A percentile compares a stretch with the other conserved stretches of the same genome.
phyloP scores from a whole-genome alignment of 1,284 basidiomycete genomes.

The Austropuccinia psidii region DNA sequence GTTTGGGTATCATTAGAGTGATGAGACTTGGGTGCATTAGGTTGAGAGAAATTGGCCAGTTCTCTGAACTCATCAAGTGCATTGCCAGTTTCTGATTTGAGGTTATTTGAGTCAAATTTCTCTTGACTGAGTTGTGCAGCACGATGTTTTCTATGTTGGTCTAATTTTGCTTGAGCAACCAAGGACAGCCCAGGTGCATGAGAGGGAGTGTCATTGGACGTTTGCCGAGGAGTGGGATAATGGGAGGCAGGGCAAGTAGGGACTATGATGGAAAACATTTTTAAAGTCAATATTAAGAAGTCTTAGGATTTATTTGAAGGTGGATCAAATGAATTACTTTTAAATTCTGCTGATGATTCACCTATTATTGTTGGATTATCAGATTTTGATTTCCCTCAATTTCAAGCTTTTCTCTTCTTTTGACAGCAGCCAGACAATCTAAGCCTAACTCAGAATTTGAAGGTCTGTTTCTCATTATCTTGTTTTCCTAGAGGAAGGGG shows the following conservation, averaged over 20 bases:
- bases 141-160: slow-evolving; percentile 59
- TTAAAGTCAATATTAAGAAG: too few species aligned
- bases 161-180: slow-evolving; percentile 60
- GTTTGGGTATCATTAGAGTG: slow-evolving; percentile 31
- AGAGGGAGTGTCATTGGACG: slow-evolving; percentile 85
- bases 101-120: slow-evolving; percentile 24
- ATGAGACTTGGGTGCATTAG: slow-evolving; percentile 6
- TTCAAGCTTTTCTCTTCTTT: slow-evolving; percentile 54
- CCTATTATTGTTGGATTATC: slow-evolving; percentile 58
- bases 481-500: slow-evolving; percentile 36
- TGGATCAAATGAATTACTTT: slow-evolving; percentile 64
- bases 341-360: slow-evolving; percentile 56
- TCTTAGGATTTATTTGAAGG: too few species aligned
- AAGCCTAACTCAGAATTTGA: slow-evolving; percentile 65
- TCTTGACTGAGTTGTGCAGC: slow-evolving; percentile 35
- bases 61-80: slow-evolving; percentile 43
- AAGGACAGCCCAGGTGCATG: slow-evolving; percentile 80
- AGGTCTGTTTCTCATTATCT: slow-evolving; percentile 39
- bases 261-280: slow-evolving; percentile 27
- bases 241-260: slow-evolving; percentile 38
- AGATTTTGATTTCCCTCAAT: slow-evolving; percentile 35
- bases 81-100: slow-evolving; percentile 31
- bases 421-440: slow-evolving; percentile 77
- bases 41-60: slow-evolving; percentile 42
- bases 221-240: slow-evolving; percentile 56